phyloP scores from a whole-genome alignment of 257 asterid species.

The Phtheirospermum japonicum region DNA sequence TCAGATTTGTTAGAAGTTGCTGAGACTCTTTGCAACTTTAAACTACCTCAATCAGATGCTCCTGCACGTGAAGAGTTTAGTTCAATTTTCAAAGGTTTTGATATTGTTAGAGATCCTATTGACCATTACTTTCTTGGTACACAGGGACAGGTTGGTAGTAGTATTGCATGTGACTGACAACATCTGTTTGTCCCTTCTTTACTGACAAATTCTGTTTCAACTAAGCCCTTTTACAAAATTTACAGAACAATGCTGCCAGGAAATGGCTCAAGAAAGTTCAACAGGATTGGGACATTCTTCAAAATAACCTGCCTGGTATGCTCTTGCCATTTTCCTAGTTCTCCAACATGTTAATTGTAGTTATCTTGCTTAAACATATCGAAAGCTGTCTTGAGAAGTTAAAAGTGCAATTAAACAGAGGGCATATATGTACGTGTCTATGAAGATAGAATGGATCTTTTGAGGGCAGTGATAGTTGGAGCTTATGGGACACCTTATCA shows the following conservation, averaged over 20 bases:
- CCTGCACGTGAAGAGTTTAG: conserved; percentile 32
- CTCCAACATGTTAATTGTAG: conserved; percentile 15
- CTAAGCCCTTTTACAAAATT: conserved; percentile 21
- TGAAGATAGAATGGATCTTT: conserved; percentile 97
- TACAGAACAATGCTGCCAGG: conserved; percentile 75
- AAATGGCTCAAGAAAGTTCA: conserved; percentile 98
- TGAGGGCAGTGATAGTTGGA: conserved; percentile 98
- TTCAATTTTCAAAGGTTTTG: conserved; percentile 74
- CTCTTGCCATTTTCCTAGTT: conserved; percentile 22
- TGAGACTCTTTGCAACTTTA: conserved; percentile 47
- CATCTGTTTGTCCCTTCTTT: conserved; percentile 3
- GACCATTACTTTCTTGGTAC: conserved; percentile 75
- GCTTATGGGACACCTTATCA: conserved; percentile 99
- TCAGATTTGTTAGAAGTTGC: conserved; percentile 44
- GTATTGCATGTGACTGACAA: conserved; percentile 4
- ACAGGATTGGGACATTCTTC: conserved; percentile 96
- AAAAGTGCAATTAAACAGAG: conserved; percentile 45
- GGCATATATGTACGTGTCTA: conserved; percentile 89
- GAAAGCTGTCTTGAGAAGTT: conserved; percentile 18
- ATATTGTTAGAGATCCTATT: conserved; percentile 70
- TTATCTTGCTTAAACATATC: conserved; percentile 19
- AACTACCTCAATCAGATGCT: conserved; percentile 38
- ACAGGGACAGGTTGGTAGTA: conserved; percentile 62
- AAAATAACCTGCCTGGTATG: conserved; percentile 90
- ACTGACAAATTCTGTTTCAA: neutral